Base-by-base conservation (phyloP, 148 eudicot genomes). In the Rhododendron henanense region DNA sequence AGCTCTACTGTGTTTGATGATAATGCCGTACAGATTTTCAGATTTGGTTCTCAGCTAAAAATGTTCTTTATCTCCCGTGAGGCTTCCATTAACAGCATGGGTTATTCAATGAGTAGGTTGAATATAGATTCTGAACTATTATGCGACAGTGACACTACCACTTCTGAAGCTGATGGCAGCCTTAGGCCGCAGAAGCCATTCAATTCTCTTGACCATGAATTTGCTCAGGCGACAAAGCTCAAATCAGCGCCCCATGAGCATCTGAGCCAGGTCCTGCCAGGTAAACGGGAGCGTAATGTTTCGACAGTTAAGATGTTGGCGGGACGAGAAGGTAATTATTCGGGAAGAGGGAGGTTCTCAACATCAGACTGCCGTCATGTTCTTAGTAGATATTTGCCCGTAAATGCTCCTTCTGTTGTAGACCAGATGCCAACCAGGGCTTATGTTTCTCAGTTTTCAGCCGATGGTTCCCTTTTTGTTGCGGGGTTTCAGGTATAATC, bases 371-470 rank as follows among this genome's bases (percentile, higher is more conserved):
- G 90, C 44, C 85, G 95, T 75, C 96, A 96, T 88, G 90, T 93
- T 76, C 74, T 93, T 33, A 92, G 94, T 89, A 90, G 91, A 79
- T 95, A 92, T 90, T 91, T 96, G 91, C 99, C 99, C 3, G 91
- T 90, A 69, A 87, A 85, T 87, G 92, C 93, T 75, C 99, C 99
- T 73, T 85, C 85, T 78, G 82, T 88, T 53, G 89, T 95, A 39
- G 98, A 96, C 85, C 93, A 91, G 85, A 90, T 92, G 96, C 85
- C 87, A 33, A 90, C 94, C 55, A 84, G 93, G 79, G 98, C 98
- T 65, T 96, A 96, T 89, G 95, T 96, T 33, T 96, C 98, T 0
- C 99, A 95, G 80, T 96, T 95, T 89, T 95, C 99, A 6, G 86
- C 86, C 0, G 96, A 95, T 90, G 98, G 99, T 44, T 94, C 99